Percentiles rank a stretch among this genome's conserved stretches.
phyloP scores from a whole-genome alignment of 2,329 filamentous ascomycete genomes.

The Rutstroemia sp. region DNA sequence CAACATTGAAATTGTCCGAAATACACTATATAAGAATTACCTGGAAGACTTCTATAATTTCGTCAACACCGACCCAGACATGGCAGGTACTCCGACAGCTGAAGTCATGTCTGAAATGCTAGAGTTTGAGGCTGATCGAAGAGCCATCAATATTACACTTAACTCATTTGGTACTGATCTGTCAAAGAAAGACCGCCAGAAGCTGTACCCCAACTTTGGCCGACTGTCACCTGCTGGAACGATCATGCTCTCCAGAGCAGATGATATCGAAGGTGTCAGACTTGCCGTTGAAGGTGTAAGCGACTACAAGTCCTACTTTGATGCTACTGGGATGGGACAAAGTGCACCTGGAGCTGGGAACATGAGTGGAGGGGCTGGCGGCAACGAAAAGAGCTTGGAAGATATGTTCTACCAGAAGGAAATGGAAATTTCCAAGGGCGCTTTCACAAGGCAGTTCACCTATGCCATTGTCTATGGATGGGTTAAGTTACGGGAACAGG shows the following conservation, averaged over 20 bases:
- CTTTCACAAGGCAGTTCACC: conserved; percentile 94
- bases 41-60: conserved; percentile 96
- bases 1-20: conserved; percentile 98
- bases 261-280: conserved; percentile 89
- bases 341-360: conserved; percentile 70
- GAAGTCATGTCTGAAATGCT: conserved; percentile 95
- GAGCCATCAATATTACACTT: conserved; percentile 97
- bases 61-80: conserved; percentile 81
- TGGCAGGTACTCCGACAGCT: conserved; percentile 79
- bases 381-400: conserved; percentile 83
- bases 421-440: conserved; percentile 94
- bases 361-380: conserved; percentile 71
- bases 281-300: conserved; percentile 87
- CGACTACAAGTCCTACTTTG: conserved; percentile 95
- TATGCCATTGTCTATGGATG: conserved; percentile 93
- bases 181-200: conserved; percentile 86
- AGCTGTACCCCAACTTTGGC: conserved; percentile 90
- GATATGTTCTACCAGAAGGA: conserved; percentile 99
- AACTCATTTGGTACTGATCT: conserved; percentile 98
- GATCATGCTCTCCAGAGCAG: conserved; percentile 87
- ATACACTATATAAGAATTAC: conserved; percentile 99
- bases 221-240: conserved; percentile 90
- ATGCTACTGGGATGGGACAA: conserved; percentile 75
- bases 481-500: conserved; percentile 96
- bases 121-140: conserved; percentile 91